Evolutionary conservation across 192 early-diverging fungal genomes (phyloP).

Genomic region (Backusella luteola): DNA sequence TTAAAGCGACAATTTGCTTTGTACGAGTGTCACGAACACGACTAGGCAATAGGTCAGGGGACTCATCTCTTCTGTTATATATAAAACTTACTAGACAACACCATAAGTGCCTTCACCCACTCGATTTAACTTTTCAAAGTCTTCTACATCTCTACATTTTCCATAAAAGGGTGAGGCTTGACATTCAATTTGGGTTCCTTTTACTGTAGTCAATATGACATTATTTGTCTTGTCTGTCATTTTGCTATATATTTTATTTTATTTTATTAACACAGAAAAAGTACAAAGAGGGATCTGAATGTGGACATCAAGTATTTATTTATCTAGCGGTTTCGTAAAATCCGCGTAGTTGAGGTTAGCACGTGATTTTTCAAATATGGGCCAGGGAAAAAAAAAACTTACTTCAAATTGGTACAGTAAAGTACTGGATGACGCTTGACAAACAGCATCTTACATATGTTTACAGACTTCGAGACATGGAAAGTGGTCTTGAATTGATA

Average conservation of each 20-base stretch:
- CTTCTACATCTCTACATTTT: slow-evolving; percentile 76
- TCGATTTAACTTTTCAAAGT: slow-evolving; percentile 86
- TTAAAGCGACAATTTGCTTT: slow-evolving; percentile 45
- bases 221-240: neutral
- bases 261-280: neutral
- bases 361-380: too few species aligned
- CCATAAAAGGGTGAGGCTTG: slow-evolving; percentile 49
- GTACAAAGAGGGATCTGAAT: neutral
- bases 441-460: too few species aligned
- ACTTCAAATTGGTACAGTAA: too few species aligned
- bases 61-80: neutral
- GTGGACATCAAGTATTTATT: too few species aligned
- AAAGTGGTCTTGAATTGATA: too few species aligned
- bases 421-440: too few species aligned
- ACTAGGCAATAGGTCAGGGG: slow-evolving; percentile 26
- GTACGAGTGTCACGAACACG: slow-evolving; percentile 56
- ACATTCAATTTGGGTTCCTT: slow-evolving; percentile 17
- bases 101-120: slow-evolving; percentile 94
- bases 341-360: too few species aligned
- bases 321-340: too few species aligned
- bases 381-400: too few species aligned
- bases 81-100: slow-evolving; percentile 70
- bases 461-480: too few species aligned
- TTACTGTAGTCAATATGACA: slow-evolving; percentile 1
- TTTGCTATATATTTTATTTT: neutral